Evolutionary conservation across 805 yeast species (phyloP), one percentile per base, ranked within the genome.

Genomic region (Cyberlindnera xylosilytica): DNA sequence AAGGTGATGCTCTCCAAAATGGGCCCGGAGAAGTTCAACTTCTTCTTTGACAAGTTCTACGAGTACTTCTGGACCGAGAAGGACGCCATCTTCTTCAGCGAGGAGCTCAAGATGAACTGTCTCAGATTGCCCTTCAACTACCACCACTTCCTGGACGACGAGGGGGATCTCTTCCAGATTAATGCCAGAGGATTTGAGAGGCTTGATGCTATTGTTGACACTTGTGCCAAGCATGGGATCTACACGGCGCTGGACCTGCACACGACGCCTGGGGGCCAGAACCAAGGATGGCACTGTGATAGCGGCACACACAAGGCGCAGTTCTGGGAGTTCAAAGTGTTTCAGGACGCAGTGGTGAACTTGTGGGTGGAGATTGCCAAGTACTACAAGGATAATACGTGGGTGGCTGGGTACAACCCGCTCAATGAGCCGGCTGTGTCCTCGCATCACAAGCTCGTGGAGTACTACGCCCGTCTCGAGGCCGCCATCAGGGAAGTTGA

Each of bases 231-330:
- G 42, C 60, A 73, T 47, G 74, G 72, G 3, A 70, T 74, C 37
- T 74, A 73, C 51, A 67, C 74, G 33, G 64, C 73, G 40, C 61
- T 74, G 38, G 79, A 74, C 47, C 61, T 74, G 24, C 79, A 74
- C 47, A 62, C 78, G 12, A 63, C 57, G 16, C 79, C 79, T 13
- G 79, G 79, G 38, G 78, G 79, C 20, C 78, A 74, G 55, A 73
- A 70, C 53, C 79, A 73, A 58, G 78, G 69, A 51, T 74, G 79
- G 79, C 79, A 74, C 50, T 53, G 64, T 20, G 79, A 74, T 54
- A 65, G 72, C 1, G 69, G 66, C 4, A 61, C 70, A 49, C 75
- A 72, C 57, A 68, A 69, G 54, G 62, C 78, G 2, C 39, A 71
- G 20, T 73, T 74, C 54, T 74, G 78, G 77, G 72, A 70, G 18